These are phyloP conservation scores for Apophysomyces elegans DNA, from an alignment of 371 early-diverging fungal species.

Conservation along the genomic window DNA sequence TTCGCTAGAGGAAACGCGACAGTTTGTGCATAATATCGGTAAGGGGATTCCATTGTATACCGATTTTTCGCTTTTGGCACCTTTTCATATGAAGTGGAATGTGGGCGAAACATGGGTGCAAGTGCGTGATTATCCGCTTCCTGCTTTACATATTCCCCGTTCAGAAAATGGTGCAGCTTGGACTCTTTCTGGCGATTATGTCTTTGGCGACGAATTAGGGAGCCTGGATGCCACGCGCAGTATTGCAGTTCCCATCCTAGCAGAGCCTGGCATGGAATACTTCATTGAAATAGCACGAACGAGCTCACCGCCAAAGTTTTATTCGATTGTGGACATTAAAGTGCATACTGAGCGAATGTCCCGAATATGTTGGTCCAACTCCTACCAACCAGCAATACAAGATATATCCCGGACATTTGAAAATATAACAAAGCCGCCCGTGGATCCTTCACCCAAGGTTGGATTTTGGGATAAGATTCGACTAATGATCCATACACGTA, in stretches of 20 bases:
- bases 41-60: slow-evolving; percentile 56
- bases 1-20: slow-evolving; percentile 52
- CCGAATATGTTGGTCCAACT: slow-evolving; percentile 61
- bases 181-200: slow-evolving; percentile 50
- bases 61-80: slow-evolving; percentile 60
- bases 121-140: slow-evolving; percentile 65
- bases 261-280: slow-evolving; percentile 25
- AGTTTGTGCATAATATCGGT: slow-evolving; percentile 65
- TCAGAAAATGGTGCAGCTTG: slow-evolving; percentile 19
- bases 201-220: slow-evolving; percentile 48
- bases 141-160: slow-evolving; percentile 58
- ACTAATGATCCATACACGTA: slow-evolving; percentile 66
- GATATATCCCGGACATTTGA: slow-evolving; percentile 70
- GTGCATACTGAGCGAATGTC: slow-evolving; percentile 46
- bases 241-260: slow-evolving; percentile 24
- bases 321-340: slow-evolving; percentile 55
- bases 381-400: slow-evolving; percentile 67
- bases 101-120: slow-evolving; percentile 51
- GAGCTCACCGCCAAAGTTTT: slow-evolving; percentile 68
- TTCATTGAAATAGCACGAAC: slow-evolving; percentile 52
- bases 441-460: slow-evolving; percentile 67
- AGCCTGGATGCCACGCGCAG: slow-evolving; percentile 37
- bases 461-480: slow-evolving; percentile 85
- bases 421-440: slow-evolving; percentile 63
- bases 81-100: slow-evolving; percentile 51